Evolutionary conservation across 1,284 basidiomycete species (phyloP).

Genomic region (Ustilago sp.): DNA sequence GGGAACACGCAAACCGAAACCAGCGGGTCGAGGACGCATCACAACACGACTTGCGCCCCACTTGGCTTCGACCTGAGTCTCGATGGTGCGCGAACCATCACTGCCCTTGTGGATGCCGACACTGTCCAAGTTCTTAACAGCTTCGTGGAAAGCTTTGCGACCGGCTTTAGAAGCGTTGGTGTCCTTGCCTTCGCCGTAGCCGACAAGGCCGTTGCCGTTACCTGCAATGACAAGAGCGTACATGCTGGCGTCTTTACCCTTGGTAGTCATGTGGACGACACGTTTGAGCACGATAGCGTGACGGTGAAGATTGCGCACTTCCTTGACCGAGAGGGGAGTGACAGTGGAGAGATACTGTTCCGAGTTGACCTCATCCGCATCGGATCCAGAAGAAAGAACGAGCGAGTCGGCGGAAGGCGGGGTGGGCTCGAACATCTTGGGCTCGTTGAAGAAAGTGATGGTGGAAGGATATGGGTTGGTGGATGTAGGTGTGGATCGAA

Average conservation of each 20-base stretch:
- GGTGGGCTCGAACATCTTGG: slow-evolving; percentile 54
- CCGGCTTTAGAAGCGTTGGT: slow-evolving; percentile 75
- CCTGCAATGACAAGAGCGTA: slow-evolving; percentile 83
- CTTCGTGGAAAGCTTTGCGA: slow-evolving; percentile 79
- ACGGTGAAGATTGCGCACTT: slow-evolving; percentile 63
- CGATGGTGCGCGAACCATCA: slow-evolving; percentile 78
- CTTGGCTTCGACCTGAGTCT: slow-evolving; percentile 83
- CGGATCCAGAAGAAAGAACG: slow-evolving; percentile 53
- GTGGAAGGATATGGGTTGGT: slow-evolving; percentile 44
- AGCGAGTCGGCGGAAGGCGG: slow-evolving; percentile 56
- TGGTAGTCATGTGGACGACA: slow-evolving; percentile 84
- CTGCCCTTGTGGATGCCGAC: slow-evolving; percentile 73
- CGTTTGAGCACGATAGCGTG: slow-evolving; percentile 70
- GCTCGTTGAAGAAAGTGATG: slow-evolving; percentile 62
- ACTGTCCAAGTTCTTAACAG: slow-evolving; percentile 86
- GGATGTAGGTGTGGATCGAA: slow-evolving; percentile 39
- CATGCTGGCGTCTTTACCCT: slow-evolving; percentile 81
- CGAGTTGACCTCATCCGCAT: slow-evolving; percentile 60
- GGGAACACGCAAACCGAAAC: slow-evolving; percentile 91
- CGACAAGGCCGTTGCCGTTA: slow-evolving; percentile 85
- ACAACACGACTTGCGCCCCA: slow-evolving; percentile 86
- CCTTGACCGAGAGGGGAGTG: slow-evolving; percentile 62
- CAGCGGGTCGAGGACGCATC: slow-evolving; percentile 84
- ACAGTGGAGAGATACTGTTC: slow-evolving; percentile 61
- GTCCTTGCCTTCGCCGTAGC: slow-evolving; percentile 88